Percentiles rank a stretch among this genome's conserved stretches.
Evolutionary conservation across 2,329 filamentous ascomycete species (phyloP).

Genomic region (Lachnum nothofagi): DNA sequence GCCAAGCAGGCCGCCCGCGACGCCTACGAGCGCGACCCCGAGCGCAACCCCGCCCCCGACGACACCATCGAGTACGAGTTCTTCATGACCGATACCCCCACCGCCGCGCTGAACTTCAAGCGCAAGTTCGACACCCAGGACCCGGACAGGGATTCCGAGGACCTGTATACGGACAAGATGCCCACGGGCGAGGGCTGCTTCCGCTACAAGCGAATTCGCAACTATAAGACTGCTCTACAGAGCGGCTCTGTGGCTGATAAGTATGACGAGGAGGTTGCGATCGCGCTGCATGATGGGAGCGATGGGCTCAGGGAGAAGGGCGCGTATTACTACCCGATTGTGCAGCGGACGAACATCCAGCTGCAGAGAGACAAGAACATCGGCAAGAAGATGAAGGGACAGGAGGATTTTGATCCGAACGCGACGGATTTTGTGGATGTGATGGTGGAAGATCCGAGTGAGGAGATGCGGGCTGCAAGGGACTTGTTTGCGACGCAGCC

Average conservation of each 20-base stretch:
- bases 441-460: conserved; percentile 50
- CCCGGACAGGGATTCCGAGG: conserved; percentile 48
- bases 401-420: conserved; percentile 41
- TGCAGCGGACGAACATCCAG: conserved; percentile 58
- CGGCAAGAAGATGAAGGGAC: conserved; percentile 37
- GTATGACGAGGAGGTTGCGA: conserved; percentile 59
- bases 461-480: conserved; percentile 49
- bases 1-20: conserved; percentile 44
- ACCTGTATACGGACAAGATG: conserved; percentile 50
- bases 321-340: conserved; percentile 64
- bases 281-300: conserved; percentile 52
- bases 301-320: conserved; percentile 49
- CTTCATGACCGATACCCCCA: conserved; percentile 50
- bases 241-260: conserved; percentile 50
- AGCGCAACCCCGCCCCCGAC: conserved; percentile 50
- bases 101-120: conserved; percentile 51
- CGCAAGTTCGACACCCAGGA: conserved; percentile 56
- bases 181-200: conserved; percentile 46
- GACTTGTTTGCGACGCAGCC: conserved; percentile 42
- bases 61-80: conserved; percentile 62
- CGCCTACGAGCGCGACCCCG: conserved; percentile 52
- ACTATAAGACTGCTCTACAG: conserved; percentile 59
- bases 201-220: conserved; percentile 56
- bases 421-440: conserved; percentile 49
- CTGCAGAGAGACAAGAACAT: conserved; percentile 62